These are phyloP conservation scores for Saccharomycopsis lassenensis DNA, from an alignment of 805 yeast species.

Conservation along the genomic window DNA sequence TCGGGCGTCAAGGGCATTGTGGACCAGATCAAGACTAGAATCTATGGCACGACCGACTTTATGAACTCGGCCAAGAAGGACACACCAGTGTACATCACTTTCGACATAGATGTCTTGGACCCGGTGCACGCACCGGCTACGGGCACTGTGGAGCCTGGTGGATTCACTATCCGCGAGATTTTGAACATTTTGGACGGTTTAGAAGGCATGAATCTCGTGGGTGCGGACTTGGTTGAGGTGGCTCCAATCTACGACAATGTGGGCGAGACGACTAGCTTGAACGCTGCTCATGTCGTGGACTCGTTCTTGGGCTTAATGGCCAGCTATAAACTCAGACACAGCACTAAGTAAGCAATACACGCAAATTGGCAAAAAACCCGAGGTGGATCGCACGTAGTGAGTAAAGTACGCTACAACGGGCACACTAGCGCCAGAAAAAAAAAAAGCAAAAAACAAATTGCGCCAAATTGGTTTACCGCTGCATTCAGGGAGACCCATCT, in stretches of 20 bases:
- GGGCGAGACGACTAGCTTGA: constrained; percentile 46
- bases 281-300: constrained; percentile 51
- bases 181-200: constrained; percentile 44
- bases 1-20: constrained; percentile 29
- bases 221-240: constrained; percentile 64
- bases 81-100: constrained; percentile 31
- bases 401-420: no score
- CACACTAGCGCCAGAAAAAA: no score
- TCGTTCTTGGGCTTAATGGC: constrained; percentile 37
- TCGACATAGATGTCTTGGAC: constrained; percentile 50
- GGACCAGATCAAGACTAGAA: constrained; percentile 23
- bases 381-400: no score
- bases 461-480: no score
- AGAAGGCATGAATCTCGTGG: constrained; percentile 46
- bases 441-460: no score
- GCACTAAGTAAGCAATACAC: background rate
- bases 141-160: constrained; percentile 63
- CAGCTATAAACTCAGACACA: constrained; percentile 2
- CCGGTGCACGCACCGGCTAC: constrained; percentile 59
- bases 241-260: constrained; percentile 51
- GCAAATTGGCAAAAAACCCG: background rate
- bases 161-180: constrained; percentile 51
- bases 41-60: constrained; percentile 34
- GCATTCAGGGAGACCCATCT: no score
- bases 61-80: constrained; percentile 24